Percentiles rank a stretch among this genome's conserved stretches.
These are phyloP conservation scores for Colletotrichum sp. DNA, from an alignment of 2,329 filamentous ascomycete genomes.

Conservation along the genomic window DNA sequence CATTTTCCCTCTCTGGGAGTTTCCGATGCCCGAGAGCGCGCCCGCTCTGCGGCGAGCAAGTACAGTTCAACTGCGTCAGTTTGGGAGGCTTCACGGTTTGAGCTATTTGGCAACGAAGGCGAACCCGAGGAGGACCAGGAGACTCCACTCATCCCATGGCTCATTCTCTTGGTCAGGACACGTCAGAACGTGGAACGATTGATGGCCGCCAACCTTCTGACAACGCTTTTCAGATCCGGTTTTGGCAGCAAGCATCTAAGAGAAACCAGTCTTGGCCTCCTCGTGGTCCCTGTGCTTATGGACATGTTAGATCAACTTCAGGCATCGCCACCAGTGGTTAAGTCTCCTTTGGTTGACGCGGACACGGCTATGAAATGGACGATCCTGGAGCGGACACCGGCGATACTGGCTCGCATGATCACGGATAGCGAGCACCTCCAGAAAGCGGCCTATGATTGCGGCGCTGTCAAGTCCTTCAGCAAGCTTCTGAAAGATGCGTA, in stretches of 20 bases:
- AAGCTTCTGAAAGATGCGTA: slow-evolving; percentile 58
- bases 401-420: slow-evolving; percentile 78
- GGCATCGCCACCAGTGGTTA: slow-evolving; percentile 1
- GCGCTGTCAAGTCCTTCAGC: slow-evolving; percentile 50
- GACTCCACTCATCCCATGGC: slow-evolving; percentile 75
- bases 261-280: slow-evolving; percentile 67
- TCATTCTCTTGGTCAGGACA: slow-evolving; percentile 68
- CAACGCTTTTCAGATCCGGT: slow-evolving; percentile 71
- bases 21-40: slow-evolving; percentile 42
- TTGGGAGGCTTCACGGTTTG: slow-evolving; percentile 37
- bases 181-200: slow-evolving; percentile 64
- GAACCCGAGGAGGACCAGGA: slow-evolving; percentile 65
- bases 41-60: slow-evolving; percentile 29
- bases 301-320: slow-evolving; percentile 47
- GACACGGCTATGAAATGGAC: slow-evolving; percentile 47
- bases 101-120: slow-evolving; percentile 26
- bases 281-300: slow-evolving; percentile 75
- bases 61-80: slow-evolving; percentile 28
- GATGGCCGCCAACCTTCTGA: slow-evolving; percentile 72
- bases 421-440: slow-evolving; percentile 81
- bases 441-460: slow-evolving; percentile 76
- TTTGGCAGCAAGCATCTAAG: slow-evolving; percentile 65
- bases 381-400: slow-evolving; percentile 74
- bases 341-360: slow-evolving; percentile 35
- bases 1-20: slow-evolving; percentile 61